phyloP scores from a whole-genome alignment of 1,284 basidiomycete species.

The Naganishia sp. region DNA sequence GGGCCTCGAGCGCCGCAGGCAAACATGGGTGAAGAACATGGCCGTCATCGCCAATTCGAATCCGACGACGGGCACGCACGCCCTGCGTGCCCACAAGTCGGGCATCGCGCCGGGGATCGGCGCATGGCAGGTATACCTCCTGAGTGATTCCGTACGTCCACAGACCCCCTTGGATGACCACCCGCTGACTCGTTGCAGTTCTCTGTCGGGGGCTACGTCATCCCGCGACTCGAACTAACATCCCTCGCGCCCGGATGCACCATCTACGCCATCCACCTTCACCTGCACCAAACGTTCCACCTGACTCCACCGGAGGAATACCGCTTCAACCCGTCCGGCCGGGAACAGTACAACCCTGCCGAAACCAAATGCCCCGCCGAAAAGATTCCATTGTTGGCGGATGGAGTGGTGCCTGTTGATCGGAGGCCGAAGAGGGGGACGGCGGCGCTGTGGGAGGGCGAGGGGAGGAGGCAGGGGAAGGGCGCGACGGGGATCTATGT shows the following conservation, averaged over 20 bases:
- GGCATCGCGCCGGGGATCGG: slow-evolving; percentile 17
- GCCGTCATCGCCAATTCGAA: slow-evolving; percentile 26
- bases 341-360: slow-evolving; percentile 2
- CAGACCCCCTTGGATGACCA: no score
- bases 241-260: slow-evolving; percentile 13
- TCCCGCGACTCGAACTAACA: slow-evolving; percentile 19
- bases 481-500: slow-evolving; percentile 3
- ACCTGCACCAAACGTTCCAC: slow-evolving; percentile 16
- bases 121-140: slow-evolving; percentile 26
- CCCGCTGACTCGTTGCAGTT: slow-evolving; percentile 13
- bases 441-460: slow-evolving; percentile 11
- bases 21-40: slow-evolving; percentile 25
- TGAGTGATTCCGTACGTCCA: slow-evolving; percentile 29
- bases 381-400: slow-evolving; percentile 5
- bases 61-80: slow-evolving; percentile 27
- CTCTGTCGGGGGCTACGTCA: slow-evolving; percentile 28
- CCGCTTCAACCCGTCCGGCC: slow-evolving; percentile 25
- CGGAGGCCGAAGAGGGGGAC: slow-evolving; percentile 13
- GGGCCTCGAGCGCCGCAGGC: slow-evolving; percentile 6
- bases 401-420: slow-evolving; percentile 11
- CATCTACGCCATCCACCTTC: slow-evolving; percentile 26
- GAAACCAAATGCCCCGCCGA: slow-evolving; percentile 8
- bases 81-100: slow-evolving; percentile 14
- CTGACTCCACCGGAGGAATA: slow-evolving; percentile 25
- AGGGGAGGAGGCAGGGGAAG: background rate